Percentiles rank a stretch among this genome's conserved stretches.
Evolutionary conservation across 2,329 filamentous ascomycete species (phyloP).

Genomic region (Fusarium sp.): DNA sequence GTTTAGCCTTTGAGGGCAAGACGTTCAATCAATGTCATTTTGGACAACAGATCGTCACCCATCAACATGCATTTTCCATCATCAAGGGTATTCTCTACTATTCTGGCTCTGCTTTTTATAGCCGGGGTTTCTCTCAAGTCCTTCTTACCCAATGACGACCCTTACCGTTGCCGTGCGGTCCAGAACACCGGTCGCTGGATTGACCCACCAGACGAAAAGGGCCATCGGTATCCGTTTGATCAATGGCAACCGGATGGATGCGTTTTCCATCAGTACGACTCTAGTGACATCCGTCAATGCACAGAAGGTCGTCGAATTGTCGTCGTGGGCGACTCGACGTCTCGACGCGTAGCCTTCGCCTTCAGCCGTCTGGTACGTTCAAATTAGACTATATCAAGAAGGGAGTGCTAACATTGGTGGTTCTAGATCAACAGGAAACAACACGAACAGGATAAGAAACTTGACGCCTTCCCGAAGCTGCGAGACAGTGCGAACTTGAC

Average conservation of each 20-base stretch:
- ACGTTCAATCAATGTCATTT: too few relatives aligned
- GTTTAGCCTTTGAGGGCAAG: too few relatives aligned
- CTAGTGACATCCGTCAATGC: constrained; percentile 63
- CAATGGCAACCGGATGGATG: constrained; percentile 70
- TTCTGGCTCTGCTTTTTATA: background rate
- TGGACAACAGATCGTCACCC: too few relatives aligned
- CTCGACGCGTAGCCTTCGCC: constrained; percentile 69
- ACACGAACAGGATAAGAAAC: background rate
- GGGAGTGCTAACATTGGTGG: background rate
- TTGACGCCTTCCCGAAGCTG: background rate
- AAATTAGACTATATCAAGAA: fast-evolving
- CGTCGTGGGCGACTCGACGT: constrained; percentile 69
- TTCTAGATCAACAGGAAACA: background rate
- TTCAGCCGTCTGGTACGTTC: constrained; percentile 38
- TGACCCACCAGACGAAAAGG: constrained; percentile 45
- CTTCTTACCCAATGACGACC: background rate
- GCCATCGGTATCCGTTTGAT: constrained; percentile 49
- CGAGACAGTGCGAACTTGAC: background rate
- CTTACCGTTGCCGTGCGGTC: background rate
- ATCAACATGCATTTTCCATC: background rate
- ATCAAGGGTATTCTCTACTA: background rate
- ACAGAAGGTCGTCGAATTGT: constrained; percentile 62
- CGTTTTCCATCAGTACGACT: constrained; percentile 66
- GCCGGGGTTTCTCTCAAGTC: background rate
- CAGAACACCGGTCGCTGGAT: background rate